Conservation (phyloP, 805 yeast species). For the Cyberlindnera suaveolens region DNA sequence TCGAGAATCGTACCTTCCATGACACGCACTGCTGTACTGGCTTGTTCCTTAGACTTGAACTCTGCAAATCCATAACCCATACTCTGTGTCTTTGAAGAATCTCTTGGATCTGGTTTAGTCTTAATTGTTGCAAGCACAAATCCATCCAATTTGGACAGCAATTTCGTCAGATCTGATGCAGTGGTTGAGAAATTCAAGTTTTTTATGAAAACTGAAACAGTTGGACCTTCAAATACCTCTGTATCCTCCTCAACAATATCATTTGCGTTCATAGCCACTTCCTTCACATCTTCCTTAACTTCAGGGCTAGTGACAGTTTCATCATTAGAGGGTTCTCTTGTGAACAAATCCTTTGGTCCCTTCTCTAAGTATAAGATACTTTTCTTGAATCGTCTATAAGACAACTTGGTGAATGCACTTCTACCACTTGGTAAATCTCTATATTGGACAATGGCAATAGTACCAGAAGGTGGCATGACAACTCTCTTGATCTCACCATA, state of each 20-base stretch:
- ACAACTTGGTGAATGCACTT: conserved; percentile 80
- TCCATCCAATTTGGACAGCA: conserved; percentile 70
- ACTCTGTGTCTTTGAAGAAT: conserved; percentile 58
- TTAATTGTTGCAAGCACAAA: conserved; percentile 78
- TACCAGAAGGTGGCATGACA: conserved; percentile 94
- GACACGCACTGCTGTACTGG: conserved; percentile 64
- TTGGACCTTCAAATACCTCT: conserved; percentile 54
- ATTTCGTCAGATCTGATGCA: conserved; percentile 42
- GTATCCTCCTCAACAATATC: conserved; percentile 31
- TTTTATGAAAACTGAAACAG: conserved; percentile 86
- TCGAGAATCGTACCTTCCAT: conserved; percentile 76
- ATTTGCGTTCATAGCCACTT: conserved; percentile 20
- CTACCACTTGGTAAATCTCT: conserved; percentile 79
- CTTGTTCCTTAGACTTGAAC: conserved; percentile 72
- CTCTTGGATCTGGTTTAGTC: conserved; percentile 82
- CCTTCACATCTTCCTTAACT: conserved; percentile 13
- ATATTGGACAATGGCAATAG: conserved; percentile 90
- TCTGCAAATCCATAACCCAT: conserved; percentile 99
- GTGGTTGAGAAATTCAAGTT: conserved; percentile 86
- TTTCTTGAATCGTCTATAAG: conserved; percentile 83
- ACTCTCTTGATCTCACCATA: conserved; percentile 77
- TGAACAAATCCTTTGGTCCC: conserved; percentile 82
- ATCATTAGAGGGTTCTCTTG: conserved; percentile 41
- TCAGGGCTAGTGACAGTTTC: conserved; percentile 26
- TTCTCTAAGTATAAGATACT: conserved; percentile 86